Conservation (phyloP, 169 alveolate genomes). For the Eimeria tenella region DNA sequence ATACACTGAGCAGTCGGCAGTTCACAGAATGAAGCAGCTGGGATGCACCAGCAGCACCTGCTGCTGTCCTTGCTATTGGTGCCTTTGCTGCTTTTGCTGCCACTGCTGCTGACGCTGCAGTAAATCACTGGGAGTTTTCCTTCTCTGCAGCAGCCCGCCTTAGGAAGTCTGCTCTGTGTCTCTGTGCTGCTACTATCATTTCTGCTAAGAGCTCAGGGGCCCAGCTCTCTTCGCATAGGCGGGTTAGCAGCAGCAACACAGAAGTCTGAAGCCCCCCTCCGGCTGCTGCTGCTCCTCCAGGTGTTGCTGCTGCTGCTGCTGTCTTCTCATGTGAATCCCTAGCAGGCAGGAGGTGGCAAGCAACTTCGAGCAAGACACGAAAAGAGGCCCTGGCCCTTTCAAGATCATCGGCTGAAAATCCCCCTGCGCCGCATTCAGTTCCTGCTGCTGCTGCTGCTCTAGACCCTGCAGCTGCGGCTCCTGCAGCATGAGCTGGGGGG, state of each 20-base stretch:
- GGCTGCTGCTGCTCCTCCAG: not conserved
- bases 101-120: no score
- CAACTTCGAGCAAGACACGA: slow-evolving; percentile 23
- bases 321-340: not conserved
- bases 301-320: slow-evolving; percentile 7
- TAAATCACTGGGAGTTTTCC: not conserved
- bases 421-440: not conserved
- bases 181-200: slow-evolving; percentile 10
- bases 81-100: no score
- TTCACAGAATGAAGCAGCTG: no score
- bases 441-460: slow-evolving; percentile 24
- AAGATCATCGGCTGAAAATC: slow-evolving; percentile 4
- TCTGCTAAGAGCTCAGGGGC: not conserved
- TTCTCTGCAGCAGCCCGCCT: not conserved
- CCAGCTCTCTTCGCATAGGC: slow-evolving; percentile 40
- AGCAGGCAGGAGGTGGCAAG: slow-evolving; percentile 16
- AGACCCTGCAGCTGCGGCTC: not conserved
- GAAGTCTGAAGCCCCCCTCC: slow-evolving; percentile 14
- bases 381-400: slow-evolving; percentile 20
- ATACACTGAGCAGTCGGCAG: no score
- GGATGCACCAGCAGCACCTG: no score
- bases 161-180: slow-evolving; percentile 11
- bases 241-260: slow-evolving; percentile 20
- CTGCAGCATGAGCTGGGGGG: not conserved
- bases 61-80: no score